Percentiles rank a stretch among this genome's conserved stretches.
phyloP scores from a whole-genome alignment of 495 filamentous ascomycete genomes.

The Darksidea phi region DNA sequence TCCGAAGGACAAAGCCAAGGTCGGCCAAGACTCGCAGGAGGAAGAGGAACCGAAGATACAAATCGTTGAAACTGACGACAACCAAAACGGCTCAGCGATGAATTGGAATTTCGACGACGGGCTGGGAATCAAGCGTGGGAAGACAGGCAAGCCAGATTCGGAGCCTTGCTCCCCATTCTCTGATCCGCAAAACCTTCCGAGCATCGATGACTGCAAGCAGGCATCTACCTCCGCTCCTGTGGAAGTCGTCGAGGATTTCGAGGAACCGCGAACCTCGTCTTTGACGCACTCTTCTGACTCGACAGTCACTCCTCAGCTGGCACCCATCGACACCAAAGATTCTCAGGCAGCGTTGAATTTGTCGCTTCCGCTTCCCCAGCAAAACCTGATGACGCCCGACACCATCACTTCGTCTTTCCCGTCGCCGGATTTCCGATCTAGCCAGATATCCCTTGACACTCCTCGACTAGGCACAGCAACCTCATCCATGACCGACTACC shows the following conservation, averaged over 20 bases:
- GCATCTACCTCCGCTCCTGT: conserved; percentile 35
- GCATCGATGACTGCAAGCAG: conserved; percentile 15
- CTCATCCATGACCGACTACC: conserved; percentile 69
- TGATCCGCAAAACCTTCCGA: conserved; percentile 2
- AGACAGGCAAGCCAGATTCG: conserved; percentile 34
- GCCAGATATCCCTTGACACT: conserved; percentile 54
- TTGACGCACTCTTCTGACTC: conserved; percentile 54
- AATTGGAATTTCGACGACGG: conserved; percentile 44
- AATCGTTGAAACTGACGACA: conserved; percentile 46
- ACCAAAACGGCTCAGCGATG: conserved; percentile 34
- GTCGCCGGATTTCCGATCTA: conserved; percentile 44
- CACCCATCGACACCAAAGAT: conserved; percentile 46
- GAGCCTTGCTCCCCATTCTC: conserved; percentile 29
- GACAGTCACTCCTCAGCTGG: conserved; percentile 52
- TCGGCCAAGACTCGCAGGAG: conserved; percentile 23
- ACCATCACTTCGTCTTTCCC: conserved; percentile 51
- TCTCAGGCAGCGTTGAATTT: conserved; percentile 41
- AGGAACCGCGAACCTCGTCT: conserved; percentile 47
- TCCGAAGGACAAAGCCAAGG: not conserved
- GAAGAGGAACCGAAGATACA: conserved; percentile 48
- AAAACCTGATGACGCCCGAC: conserved; percentile 42
- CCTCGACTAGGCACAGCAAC: conserved; percentile 69
- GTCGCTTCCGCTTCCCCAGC: conserved; percentile 32
- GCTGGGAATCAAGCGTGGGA: conserved; percentile 39
- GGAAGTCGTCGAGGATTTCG: conserved; percentile 49